Evolutionary conservation across 352 stramenopile genomes (phyloP).

Genomic region (Phytophthora aleatoria): DNA sequence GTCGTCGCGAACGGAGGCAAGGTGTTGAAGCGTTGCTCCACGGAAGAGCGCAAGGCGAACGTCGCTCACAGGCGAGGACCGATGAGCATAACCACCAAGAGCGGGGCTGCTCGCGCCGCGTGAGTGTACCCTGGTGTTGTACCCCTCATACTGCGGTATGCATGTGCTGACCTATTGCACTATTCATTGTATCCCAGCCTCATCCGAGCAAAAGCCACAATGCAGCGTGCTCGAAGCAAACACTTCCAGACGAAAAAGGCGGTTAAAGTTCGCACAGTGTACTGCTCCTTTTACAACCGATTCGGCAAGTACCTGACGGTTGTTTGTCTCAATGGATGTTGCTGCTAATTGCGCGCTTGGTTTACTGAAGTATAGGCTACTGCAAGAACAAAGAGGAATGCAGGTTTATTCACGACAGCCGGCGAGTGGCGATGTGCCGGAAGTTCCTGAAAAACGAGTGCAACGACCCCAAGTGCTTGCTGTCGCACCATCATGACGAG

Average conservation of each 20-base stretch:
- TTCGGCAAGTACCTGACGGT: slow-evolving; percentile 59
- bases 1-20: slow-evolving; percentile 48
- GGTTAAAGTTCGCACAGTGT: slow-evolving; percentile 60
- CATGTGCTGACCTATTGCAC: not conserved
- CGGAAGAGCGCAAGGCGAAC: slow-evolving; percentile 28
- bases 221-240: slow-evolving; percentile 53
- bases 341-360: slow-evolving; percentile 18
- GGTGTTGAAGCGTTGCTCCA: slow-evolving; percentile 44
- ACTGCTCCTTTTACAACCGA: slow-evolving; percentile 85
- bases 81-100: slow-evolving; percentile 36
- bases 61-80: slow-evolving; percentile 12
- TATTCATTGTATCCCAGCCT: slow-evolving; percentile 27
- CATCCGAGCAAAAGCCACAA: slow-evolving; percentile 51
- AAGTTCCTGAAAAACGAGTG: slow-evolving; percentile 79
- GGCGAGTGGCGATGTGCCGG: slow-evolving; percentile 78
- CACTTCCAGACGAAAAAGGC: slow-evolving; percentile 41
- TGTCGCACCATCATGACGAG: slow-evolving; percentile 81
- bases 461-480: slow-evolving; percentile 55
- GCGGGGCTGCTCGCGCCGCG: slow-evolving; percentile 36
- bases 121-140: slow-evolving; percentile 27
- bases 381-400: slow-evolving; percentile 85
- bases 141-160: not conserved
- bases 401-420: slow-evolving; percentile 85
- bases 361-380: slow-evolving; percentile 48
- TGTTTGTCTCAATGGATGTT: slow-evolving; percentile 6